Evolutionary conservation across 176 grass and related monocot genomes (phyloP), one percentile per base, ranked within the genome.

Genomic region (Cenchrus purpureus): DNA sequence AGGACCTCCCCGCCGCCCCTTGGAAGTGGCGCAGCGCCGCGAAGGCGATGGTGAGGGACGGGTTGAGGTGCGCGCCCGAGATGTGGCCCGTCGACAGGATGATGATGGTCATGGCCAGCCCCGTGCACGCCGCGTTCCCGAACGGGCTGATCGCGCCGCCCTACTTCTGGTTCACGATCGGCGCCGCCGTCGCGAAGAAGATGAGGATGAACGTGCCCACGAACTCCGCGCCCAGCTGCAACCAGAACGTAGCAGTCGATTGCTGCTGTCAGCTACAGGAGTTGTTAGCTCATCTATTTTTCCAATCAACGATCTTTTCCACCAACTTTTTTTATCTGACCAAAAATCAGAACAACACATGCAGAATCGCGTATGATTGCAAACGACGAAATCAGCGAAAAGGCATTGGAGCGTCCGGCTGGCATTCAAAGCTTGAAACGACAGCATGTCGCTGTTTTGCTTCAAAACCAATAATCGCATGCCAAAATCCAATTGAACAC

Each of bases 131-230:
- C 31, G 96, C 96, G 74, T 98, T 98, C 58, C 96, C 96, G 63
- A 98, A 92, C 22, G 94, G 91, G 8, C 91, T 86, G 86, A 95
- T 94, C 15, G 78, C 93, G 79, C 88, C 87, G 85, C 91, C 89
- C 89, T 98, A 95, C 86, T 98, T 98, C 73, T 98, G 93, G 88
- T 98, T 98, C 73, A 98, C 96, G 82, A 98, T 98, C 28, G 96
- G 96, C 10, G 93, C 96, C n/a, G 96, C 96, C 57, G 96, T 98
- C 62, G 96, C 96, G 82, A 93, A 93, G 86, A 98, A 98, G 82
- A 98, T 98, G 32, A 98, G 96, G 64, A 98, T 95, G 86, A 98
- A 98, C 48, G 93, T 98, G 45, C 96, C 96, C 65, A 98, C 93
- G 71, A 98, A 98, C 87, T 98, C 96, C 0, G 96, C 96, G 50